Evolutionary conservation across 345 rosid species (phyloP).

Genomic region (Citrus sp.): DNA sequence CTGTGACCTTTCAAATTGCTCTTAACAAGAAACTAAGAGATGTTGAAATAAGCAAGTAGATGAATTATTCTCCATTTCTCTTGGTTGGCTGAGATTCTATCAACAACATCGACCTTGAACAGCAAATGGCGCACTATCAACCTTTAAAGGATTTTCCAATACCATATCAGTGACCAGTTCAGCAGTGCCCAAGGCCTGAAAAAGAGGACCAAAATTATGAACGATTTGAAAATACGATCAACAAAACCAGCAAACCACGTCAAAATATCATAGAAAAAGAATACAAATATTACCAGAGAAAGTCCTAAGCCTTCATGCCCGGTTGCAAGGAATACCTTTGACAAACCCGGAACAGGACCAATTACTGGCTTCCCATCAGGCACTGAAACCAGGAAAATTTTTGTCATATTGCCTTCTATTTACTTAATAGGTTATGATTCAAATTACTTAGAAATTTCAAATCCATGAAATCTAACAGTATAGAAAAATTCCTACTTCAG

Average conservation of each 20-base stretch:
- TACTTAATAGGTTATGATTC: too few species aligned
- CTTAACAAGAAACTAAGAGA: slow-evolving; percentile 5
- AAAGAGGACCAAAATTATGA: slow-evolving; percentile 22
- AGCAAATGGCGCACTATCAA: slow-evolving; percentile 49
- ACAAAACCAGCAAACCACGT: too few species aligned
- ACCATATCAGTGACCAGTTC: slow-evolving; percentile 86
- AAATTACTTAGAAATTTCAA: too few species aligned
- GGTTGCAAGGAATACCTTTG: slow-evolving; percentile 70
- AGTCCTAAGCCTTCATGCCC: slow-evolving; percentile 98
- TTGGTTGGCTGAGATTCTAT: slow-evolving; percentile 3
- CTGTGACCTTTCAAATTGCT: not conserved
- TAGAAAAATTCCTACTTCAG: not conserved
- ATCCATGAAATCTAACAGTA: not conserved
- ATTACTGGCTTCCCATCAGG: slow-evolving; percentile 90
- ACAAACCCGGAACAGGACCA: slow-evolving; percentile 64
- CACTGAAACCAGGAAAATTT: slow-evolving; percentile 46
- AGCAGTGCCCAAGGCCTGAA: slow-evolving; percentile 84
- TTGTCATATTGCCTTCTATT: not conserved
- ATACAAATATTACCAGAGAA: slow-evolving; percentile 57
- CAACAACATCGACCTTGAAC: slow-evolving; percentile 45
- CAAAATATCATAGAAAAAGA: not conserved
- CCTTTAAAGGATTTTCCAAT: slow-evolving; percentile 45
- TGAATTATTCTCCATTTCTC: slow-evolving; percentile 4
- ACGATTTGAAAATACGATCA: not conserved
- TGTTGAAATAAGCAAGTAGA: not conserved